Base-by-base conservation (phyloP, 208 protist genomes). In the Naegleria lovaniensis region DNA sequence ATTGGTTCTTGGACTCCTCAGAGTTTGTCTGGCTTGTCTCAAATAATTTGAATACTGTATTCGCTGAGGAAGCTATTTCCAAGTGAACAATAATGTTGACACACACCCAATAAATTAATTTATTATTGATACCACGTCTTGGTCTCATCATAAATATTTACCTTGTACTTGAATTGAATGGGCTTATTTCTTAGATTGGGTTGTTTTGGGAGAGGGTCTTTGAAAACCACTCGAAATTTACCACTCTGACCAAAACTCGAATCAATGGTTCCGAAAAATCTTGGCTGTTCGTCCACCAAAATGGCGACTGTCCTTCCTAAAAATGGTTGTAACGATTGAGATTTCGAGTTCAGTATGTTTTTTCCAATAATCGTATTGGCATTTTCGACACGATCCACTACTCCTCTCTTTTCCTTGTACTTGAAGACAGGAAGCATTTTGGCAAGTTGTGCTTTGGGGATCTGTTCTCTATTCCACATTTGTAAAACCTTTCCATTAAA, bases 191-290 rank as follows among this genome's bases (percentile, higher is more conserved):
- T 48, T 40, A 51, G 11, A 85, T 85, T 48, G 16, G 83, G 40
- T 85, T 85, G 83, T 85, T 48, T 85, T 5, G 83, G 33, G 6
- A 85, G n/a, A n/a, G 90, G 90, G 22, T 91, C 67, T 41, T 92
- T 92, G 22, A 92, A 92, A 33, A 36, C 36, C 11, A 92, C 88
- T 67, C 92, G 92, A 19, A 92, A 90, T 91, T 92, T 92, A 38
- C 91, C 91, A 83, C 83, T 83, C 11, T 90, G 83, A 38, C 91
- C 91, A 75, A 92, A 92, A 25, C 91, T 16, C 13, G 48, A 55
- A 36, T 92, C 91, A 48, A 92, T 51, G 0, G 85, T 40, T 25
- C 91, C 91, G 4, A 84, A 79, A 38, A 15, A 92, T 38, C 11
- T 39, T 41, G 55, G 36, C 59, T 83, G n/a, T 16, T 83, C 29